A percentile compares a stretch with the other conserved stretches of the same genome.
These are phyloP conservation scores for Saksenaea oblongispora DNA, from an alignment of 371 early-diverging fungal species.

Conservation along the genomic window DNA sequence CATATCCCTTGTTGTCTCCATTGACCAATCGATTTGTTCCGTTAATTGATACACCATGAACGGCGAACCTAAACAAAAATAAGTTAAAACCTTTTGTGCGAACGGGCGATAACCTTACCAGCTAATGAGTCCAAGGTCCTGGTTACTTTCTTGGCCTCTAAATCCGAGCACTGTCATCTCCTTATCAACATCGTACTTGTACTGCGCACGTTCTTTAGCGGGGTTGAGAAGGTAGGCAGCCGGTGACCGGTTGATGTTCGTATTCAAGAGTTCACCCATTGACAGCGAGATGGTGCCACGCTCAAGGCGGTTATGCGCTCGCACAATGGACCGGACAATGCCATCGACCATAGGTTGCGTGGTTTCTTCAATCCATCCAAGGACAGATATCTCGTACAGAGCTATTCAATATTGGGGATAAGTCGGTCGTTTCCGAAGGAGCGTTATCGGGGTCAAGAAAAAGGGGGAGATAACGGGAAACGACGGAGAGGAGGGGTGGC, in stretches of 20 bases:
- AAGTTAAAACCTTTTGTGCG: background rate
- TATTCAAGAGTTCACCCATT: slow-evolving; percentile 45
- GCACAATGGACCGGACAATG: slow-evolving; percentile 52
- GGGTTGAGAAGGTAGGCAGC: slow-evolving; percentile 63
- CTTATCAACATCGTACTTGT: slow-evolving; percentile 59
- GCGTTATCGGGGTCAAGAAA: no score
- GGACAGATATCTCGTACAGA: slow-evolving; percentile 41
- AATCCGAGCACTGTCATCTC: slow-evolving; percentile 51
- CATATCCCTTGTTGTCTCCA: slow-evolving; percentile 76
- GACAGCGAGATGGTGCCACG: slow-evolving; percentile 33
- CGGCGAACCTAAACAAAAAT: slow-evolving; percentile 58
- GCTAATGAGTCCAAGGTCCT: slow-evolving; percentile 38
- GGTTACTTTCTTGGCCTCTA: slow-evolving; percentile 17
- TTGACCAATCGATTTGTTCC: slow-evolving; percentile 53
- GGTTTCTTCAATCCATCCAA: slow-evolving; percentile 55
- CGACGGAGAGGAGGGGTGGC: background rate
- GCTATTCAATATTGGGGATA: slow-evolving; percentile 17
- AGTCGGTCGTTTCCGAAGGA: no score
- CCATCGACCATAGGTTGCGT: slow-evolving; percentile 60
- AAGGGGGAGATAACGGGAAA: no score
- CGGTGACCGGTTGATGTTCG: slow-evolving; percentile 64
- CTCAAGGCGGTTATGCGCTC: slow-evolving; percentile 55
- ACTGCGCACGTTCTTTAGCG: slow-evolving; percentile 49
- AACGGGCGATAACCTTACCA: slow-evolving; percentile 28
- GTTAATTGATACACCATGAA: slow-evolving; percentile 67